phyloP scores from a whole-genome alignment of 2,329 filamentous ascomycete species.

The Microcyclosporella mali region DNA sequence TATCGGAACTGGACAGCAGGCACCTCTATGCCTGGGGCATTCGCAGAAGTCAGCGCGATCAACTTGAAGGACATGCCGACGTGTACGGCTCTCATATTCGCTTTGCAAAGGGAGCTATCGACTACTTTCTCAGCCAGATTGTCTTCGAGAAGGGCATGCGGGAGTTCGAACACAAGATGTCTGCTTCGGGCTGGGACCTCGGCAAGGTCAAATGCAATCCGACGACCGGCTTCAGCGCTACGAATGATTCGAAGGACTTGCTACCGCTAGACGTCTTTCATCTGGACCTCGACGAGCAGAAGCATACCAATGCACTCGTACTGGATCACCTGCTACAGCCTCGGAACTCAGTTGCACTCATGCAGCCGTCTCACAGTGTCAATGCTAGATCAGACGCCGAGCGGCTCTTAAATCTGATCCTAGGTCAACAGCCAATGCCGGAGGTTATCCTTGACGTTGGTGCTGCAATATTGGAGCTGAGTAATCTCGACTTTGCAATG shows the following conservation, averaged over 20 bases:
- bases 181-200: constrained; percentile 63
- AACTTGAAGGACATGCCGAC: constrained; percentile 23
- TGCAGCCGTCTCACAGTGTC: not conserved
- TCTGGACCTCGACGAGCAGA: constrained; percentile 50
- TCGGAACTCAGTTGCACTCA: constrained; percentile 41
- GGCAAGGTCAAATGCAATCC: constrained; percentile 46
- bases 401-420: constrained; percentile 43
- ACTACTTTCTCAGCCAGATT: constrained; percentile 62
- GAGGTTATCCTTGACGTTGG: constrained; percentile 65
- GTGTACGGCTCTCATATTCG: constrained; percentile 37
- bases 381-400: constrained; percentile 13
- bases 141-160: constrained; percentile 61
- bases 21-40: constrained; percentile 10
- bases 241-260: constrained; percentile 58
- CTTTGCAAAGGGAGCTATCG: constrained; percentile 50
- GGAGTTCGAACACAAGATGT: constrained; percentile 58
- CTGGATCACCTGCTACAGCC: constrained; percentile 51
- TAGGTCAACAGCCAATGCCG: constrained; percentile 34
- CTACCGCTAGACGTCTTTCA: constrained; percentile 59
- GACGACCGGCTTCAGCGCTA: constrained; percentile 67
- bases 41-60: constrained; percentile 21
- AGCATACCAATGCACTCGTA: constrained; percentile 63
- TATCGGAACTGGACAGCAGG: constrained; percentile 24
- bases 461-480: constrained; percentile 59
- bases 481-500: constrained; percentile 50